Base-by-base conservation (phyloP, 768 basidiomycete species). In the Crepidotus variabilis region DNA sequence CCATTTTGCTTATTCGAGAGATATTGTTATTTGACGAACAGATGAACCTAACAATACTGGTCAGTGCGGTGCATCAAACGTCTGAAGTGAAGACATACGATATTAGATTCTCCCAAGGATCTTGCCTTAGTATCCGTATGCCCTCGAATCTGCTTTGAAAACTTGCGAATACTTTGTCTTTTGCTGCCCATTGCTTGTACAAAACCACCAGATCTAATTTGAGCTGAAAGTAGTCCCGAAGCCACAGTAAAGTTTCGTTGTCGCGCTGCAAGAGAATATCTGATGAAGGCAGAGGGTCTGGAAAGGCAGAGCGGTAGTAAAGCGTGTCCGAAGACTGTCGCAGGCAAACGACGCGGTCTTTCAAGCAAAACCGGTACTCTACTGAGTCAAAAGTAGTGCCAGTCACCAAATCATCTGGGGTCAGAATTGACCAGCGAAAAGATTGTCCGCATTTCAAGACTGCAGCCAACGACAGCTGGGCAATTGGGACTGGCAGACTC, bases 21-120 rank as follows among this genome's bases (percentile, higher is more conserved):
- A 99, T 98, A 63, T 98, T 94, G 69, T 98, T 98, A 66, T 98
- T 98, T 2, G 93, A 92, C 2, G 94, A 97, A 67, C 96, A 98
- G 61, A 99, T 97, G 74, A 98, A 99, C 8, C 95, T 96, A 49
- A 1, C 4, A 8, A 28, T 8, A 28, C 3, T 28, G 28, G 28
- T 28, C 28, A 28, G 28, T 28, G 28, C 3, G 28, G 28, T 8
- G 4, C 28, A 28, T 28, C 28, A 28, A 8, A 28, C 7, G 14
- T 50, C 36, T 18, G 47, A 34, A 49, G 21, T 39, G 23, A 47
- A 50, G 45, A 3, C 91, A 64, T 70, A 97, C 94, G 92, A 94
- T 46, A 98, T 74, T 24, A 98, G 80, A 64, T 91, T 95, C 72
- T 98, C 96, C 88, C 93, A 98, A 61, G 93, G 92, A 66, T 96